Evolutionary conservation across 352 stramenopile species (phyloP), one percentile per base, ranked within the genome.

Genomic region (Phytophthora pluvialis): DNA sequence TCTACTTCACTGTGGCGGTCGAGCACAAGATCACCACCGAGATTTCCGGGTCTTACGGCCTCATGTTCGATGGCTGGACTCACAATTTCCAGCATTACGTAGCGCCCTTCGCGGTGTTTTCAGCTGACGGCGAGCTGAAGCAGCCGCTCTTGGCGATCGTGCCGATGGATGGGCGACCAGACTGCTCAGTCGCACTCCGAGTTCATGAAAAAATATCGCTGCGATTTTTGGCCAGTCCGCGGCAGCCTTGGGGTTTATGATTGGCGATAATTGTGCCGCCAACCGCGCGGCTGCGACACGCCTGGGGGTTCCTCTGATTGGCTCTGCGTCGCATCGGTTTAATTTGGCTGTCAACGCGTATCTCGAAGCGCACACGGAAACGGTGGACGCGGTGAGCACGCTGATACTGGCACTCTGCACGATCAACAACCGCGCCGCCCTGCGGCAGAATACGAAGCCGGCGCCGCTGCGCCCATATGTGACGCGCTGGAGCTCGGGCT

Each of bases 291-390:
- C 21, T 35, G 48, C 48, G 33, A 56, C 18, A 36, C 18, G 13
- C 0, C 18, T 46, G 3, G 18, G 13, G 4, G 16, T 49, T 16
- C 51, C 51, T 36, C 40, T 60, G 39, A 44, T 60, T 51, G 40
- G 52, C 39, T 60, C 40, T 16, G 28, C 52, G n/a, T 38, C 29
- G 6, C 26, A 51, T 18, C 26, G 51, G 21, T 59, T 40, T 42
- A 59, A 59, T 33, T 28, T 59, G 38, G 38, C 51, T 32, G 51
- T 57, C 3, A 57, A 60, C 42, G 10, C 29, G 13, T 52, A 28
- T 52, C 39, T 60, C 9, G 40, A 40, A 26, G 16, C 2, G 0
- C 31, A 52, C 16, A 52, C 6, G 42, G 7, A 18, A 15, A 35
- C 32, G 21, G 31, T 60, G 40, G 18, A 46, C 13, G 18, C 32